Evolutionary conservation across 768 basidiomycete genomes (phyloP).

Genomic region (Suillus cothurnatus): DNA sequence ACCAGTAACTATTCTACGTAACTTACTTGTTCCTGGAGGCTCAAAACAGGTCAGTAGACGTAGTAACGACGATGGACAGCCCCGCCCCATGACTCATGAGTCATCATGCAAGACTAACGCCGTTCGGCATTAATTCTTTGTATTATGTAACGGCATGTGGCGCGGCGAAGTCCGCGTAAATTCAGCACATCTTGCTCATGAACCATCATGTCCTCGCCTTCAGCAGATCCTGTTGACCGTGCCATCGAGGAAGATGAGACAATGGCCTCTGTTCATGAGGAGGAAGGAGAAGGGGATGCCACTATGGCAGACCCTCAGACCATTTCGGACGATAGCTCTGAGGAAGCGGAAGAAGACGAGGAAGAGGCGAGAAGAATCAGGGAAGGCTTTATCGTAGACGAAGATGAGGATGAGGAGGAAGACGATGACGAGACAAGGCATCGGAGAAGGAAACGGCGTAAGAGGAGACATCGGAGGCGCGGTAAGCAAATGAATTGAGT

Average conservation of each 20-base stretch:
- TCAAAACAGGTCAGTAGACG: neutral
- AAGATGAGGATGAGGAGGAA: constrained; percentile 80
- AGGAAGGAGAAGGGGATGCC: constrained; percentile 57
- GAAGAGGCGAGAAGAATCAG: constrained; percentile 80
- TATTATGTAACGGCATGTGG: constrained; percentile 5
- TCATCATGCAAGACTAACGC: no score
- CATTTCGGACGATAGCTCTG: constrained; percentile 80
- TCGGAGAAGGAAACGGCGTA: constrained; percentile 65
- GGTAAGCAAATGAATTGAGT: constrained; percentile 37
- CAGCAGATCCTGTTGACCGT: constrained; percentile 37
- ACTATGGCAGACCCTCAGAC: constrained; percentile 45
- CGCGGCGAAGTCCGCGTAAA: constrained; percentile 8
- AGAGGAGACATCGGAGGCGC: constrained; percentile 60
- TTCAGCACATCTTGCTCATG: constrained; percentile 20
- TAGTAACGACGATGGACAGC: neutral
- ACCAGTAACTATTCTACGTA: constrained; percentile 34
- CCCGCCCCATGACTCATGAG: neutral
- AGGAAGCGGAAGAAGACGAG: constrained; percentile 88
- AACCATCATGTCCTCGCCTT: constrained; percentile 58
- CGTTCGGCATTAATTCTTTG: neutral
- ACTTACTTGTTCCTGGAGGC: constrained; percentile 44
- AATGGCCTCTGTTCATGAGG: constrained; percentile 52
- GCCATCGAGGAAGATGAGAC: constrained; percentile 53
- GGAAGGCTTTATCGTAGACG: constrained; percentile 93
- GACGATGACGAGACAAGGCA: constrained; percentile 57